Conservation (phyloP, 495 filamentous ascomycete species). For the Aspergillus ellipticus region DNA sequence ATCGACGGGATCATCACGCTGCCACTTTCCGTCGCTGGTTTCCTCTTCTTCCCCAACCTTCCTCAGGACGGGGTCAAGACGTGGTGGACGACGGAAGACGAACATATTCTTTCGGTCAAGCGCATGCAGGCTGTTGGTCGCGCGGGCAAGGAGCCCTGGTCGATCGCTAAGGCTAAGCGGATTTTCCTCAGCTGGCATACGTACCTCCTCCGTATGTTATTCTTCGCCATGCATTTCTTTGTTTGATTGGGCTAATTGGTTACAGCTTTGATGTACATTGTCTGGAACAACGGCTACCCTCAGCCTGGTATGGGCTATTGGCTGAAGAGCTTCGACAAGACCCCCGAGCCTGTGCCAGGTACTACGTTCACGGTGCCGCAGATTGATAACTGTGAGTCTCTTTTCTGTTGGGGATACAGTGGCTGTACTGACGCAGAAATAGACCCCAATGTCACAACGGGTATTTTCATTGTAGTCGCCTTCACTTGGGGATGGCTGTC, state of each 20-base stretch:
- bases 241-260: background rate
- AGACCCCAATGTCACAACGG: constrained; percentile 23
- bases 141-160: constrained; percentile 23
- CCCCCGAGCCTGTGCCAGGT: constrained; percentile 24
- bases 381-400: constrained; percentile 22
- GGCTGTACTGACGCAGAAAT: background rate
- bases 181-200: constrained; percentile 27
- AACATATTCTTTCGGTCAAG: constrained; percentile 19
- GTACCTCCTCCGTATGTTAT: constrained; percentile 24
- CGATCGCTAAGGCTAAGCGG: constrained; percentile 19
- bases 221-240: background rate
- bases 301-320: constrained; percentile 25
- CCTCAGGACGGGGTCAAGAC: constrained; percentile 22
- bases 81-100: constrained; percentile 26
- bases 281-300: constrained; percentile 23
- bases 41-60: constrained; percentile 48
- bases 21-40: constrained; percentile 46
- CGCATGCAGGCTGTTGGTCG: constrained; percentile 24
- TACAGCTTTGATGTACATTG: constrained; percentile 19
- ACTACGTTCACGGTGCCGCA: constrained; percentile 17
- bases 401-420: background rate
- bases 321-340: constrained; percentile 26
- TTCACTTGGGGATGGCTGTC: constrained; percentile 35
- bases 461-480: constrained; percentile 30
- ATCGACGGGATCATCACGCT: constrained; percentile 41